phyloP scores from a whole-genome alignment of 768 basidiomycete species.

The Psilocybe sp. region DNA sequence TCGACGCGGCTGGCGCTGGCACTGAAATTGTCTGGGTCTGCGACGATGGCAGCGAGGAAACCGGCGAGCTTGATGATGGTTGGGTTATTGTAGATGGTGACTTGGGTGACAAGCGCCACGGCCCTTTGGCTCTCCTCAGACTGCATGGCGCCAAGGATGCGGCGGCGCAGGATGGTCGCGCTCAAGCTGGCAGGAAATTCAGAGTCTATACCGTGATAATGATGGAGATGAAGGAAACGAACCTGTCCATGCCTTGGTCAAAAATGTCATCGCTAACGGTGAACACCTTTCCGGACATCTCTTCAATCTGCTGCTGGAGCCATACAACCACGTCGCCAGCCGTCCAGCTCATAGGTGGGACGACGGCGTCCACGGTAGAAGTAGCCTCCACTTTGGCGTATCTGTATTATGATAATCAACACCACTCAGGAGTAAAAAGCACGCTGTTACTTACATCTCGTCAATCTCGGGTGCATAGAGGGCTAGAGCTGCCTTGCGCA shows the following conservation, averaged over 20 bases:
- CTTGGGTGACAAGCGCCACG: slow-evolving; percentile 12
- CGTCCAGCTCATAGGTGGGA: slow-evolving; percentile 15
- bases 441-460: slow-evolving; percentile 31
- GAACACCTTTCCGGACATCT: slow-evolving; percentile 8
- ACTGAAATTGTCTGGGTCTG: slow-evolving; percentile 9
- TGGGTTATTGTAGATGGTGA: slow-evolving; percentile 17
- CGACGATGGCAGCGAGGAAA: slow-evolving; percentile 14
- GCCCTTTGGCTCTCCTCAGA: slow-evolving; percentile 8
- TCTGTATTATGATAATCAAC: background rate
- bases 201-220: background rate
- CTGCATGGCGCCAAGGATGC: slow-evolving; percentile 18
- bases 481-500: slow-evolving; percentile 38
- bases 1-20: slow-evolving; percentile 8
- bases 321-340: slow-evolving; percentile 8
- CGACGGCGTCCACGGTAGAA: slow-evolving; percentile 4
- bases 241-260: slow-evolving; percentile 22
- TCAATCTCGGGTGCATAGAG: slow-evolving; percentile 47
- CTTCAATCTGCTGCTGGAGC: slow-evolving; percentile 14
- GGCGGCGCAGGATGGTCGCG: slow-evolving; percentile 19
- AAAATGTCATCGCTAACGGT: slow-evolving; percentile 13
- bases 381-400: slow-evolving; percentile 16
- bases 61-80: slow-evolving; percentile 13
- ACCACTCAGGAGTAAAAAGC: background rate
- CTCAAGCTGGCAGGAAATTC: slow-evolving; percentile 9
- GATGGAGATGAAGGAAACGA: background rate